Evolutionary conservation across 148 eudicot species (phyloP).

Genomic region (Polygonum maritimum): DNA sequence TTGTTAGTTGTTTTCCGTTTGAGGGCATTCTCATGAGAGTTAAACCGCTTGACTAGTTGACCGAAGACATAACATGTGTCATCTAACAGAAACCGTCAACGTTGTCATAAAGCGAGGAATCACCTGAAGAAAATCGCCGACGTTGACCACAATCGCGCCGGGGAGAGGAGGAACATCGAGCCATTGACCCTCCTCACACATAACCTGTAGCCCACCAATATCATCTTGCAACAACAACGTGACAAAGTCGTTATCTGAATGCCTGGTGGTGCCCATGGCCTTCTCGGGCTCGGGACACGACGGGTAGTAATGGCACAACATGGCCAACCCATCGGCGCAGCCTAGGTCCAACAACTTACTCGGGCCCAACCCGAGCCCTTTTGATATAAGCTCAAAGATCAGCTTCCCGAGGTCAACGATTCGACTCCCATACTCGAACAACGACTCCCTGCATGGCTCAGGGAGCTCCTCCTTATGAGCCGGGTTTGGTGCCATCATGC

Average conservation of each 20-base stretch:
- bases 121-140: conserved; percentile 14
- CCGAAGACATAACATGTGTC: too few relatives aligned
- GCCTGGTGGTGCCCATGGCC: conserved; percentile 15
- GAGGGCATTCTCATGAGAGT: too few relatives aligned
- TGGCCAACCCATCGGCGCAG: conserved; percentile 27
- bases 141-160: conserved; percentile 10
- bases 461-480: conserved; percentile 21
- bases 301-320: conserved; percentile 36
- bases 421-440: conserved; percentile 20
- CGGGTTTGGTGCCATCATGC: conserved; percentile 13
- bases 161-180: conserved; percentile 14
- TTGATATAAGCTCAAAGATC: conserved; percentile 22
- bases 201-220: conserved; percentile 23
- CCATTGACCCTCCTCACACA: conserved; percentile 12
- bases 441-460: conserved; percentile 18
- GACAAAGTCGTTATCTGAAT: conserved; percentile 14
- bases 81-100: too few relatives aligned
- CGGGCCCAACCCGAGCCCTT: conserved; percentile 23
- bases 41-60: too few relatives aligned
- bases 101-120: too few relatives aligned
- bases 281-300: conserved; percentile 34
- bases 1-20: too few relatives aligned
- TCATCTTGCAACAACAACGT: conserved; percentile 24
- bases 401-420: conserved; percentile 19
- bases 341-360: conserved; percentile 23